Evolutionary conservation across 1,284 basidiomycete species (phyloP).

Genomic region (Fomitopsis pinicola): DNA sequence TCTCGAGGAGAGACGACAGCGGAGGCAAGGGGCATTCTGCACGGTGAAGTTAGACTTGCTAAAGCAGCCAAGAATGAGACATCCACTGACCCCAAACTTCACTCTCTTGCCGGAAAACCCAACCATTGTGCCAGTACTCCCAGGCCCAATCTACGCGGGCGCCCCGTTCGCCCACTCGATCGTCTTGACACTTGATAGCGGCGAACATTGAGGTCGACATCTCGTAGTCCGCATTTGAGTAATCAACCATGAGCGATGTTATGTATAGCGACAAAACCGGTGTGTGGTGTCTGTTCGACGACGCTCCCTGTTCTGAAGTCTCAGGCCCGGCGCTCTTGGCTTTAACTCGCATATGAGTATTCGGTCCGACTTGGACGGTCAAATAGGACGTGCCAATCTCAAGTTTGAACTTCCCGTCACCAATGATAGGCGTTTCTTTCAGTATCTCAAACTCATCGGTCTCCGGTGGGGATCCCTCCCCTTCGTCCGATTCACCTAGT

Average conservation of each 20-base stretch:
- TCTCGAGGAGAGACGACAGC: slow-evolving; percentile 56
- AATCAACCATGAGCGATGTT: slow-evolving; percentile 61
- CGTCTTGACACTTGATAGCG: slow-evolving; percentile 65
- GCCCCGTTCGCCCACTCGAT: slow-evolving; percentile 54
- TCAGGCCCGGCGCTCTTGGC: slow-evolving; percentile 17
- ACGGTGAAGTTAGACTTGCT: neutral
- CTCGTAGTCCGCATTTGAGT: slow-evolving; percentile 54
- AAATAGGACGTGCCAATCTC: slow-evolving; percentile 46
- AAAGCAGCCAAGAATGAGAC: slow-evolving; percentile 1
- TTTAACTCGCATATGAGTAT: neutral
- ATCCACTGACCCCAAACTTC: slow-evolving; percentile 63
- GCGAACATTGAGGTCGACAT: slow-evolving; percentile 65
- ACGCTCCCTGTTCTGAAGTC: slow-evolving; percentile 10
- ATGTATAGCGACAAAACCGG: slow-evolving; percentile 57
- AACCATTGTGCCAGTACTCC: slow-evolving; percentile 63
- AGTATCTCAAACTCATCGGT: slow-evolving; percentile 54
- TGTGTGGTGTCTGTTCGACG: slow-evolving; percentile 22
- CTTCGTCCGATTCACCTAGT: slow-evolving; percentile 7
- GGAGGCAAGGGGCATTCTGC: slow-evolving; percentile 66
- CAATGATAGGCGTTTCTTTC: slow-evolving; percentile 60
- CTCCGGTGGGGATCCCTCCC: slow-evolving; percentile 6
- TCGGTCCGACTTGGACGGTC: neutral
- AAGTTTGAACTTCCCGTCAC: slow-evolving; percentile 69
- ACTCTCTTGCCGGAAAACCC: slow-evolving; percentile 60
- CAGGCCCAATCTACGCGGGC: slow-evolving; percentile 71